These are phyloP conservation scores for Penicilliopsis zonata DNA, from an alignment of 495 filamentous ascomycete species.

Conservation along the genomic window DNA sequence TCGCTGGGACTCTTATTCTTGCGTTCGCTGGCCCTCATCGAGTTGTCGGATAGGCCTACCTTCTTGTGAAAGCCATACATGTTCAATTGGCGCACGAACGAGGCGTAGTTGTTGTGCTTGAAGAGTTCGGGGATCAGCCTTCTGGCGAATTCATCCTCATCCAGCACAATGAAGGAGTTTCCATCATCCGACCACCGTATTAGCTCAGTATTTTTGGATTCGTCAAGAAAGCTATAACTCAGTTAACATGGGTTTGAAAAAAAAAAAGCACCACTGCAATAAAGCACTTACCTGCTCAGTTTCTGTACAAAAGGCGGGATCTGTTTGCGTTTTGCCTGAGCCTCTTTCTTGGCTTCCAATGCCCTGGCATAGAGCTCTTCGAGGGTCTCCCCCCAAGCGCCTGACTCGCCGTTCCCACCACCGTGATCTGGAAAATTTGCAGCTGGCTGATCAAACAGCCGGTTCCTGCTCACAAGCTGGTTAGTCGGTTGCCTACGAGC, in stretches of 20 bases:
- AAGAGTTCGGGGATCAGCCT: constrained; percentile 93
- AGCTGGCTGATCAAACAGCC: constrained; percentile 33
- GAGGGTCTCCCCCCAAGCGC: constrained; percentile 53
- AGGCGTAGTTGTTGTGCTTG: constrained; percentile 99
- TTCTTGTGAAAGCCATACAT: constrained; percentile 99
- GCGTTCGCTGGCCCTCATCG: constrained; percentile 90
- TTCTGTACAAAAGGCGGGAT: constrained; percentile 99
- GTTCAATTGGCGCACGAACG: constrained; percentile 95
- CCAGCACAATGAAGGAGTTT: constrained; percentile 90
- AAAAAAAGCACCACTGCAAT: no score
- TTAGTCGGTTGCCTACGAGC: constrained; percentile 49
- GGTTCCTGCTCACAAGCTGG: constrained; percentile 43
- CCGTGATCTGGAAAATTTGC: constrained; percentile 34
- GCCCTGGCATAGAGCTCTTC: constrained; percentile 69
- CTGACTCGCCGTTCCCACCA: constrained; percentile 25
- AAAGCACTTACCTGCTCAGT: constrained; percentile 81
- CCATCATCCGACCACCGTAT: constrained; percentile 97
- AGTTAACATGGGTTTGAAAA: constrained; percentile 16
- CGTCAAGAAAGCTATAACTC: constrained; percentile 70
- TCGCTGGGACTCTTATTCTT: constrained; percentile 97
- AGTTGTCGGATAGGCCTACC: constrained; percentile 92
- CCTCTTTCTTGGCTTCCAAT: constrained; percentile 64
- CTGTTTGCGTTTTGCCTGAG: constrained; percentile 76
- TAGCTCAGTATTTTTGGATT: constrained; percentile 80
- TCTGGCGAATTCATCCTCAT: constrained; percentile 98